These are phyloP conservation scores for Aspergillus transmontanensis DNA, from an alignment of 2,329 filamentous ascomycete genomes.

Conservation along the genomic window DNA sequence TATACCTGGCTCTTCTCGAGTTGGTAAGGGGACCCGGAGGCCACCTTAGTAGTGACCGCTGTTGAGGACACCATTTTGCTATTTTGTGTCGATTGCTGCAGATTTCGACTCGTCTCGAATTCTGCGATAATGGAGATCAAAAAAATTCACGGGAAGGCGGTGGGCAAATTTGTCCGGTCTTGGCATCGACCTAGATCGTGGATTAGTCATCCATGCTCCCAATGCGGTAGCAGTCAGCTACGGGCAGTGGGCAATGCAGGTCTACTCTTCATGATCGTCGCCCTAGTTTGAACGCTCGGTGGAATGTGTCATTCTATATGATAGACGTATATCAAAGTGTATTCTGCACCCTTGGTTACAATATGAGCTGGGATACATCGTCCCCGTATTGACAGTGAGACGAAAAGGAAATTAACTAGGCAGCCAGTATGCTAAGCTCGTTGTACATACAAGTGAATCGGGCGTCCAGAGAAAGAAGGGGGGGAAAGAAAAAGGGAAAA, in stretches of 20 bases:
- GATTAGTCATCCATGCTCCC: neutral
- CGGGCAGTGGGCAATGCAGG: too few species aligned
- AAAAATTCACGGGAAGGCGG: conserved; percentile 44
- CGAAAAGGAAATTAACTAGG: neutral
- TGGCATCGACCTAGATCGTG: conserved; percentile 21
- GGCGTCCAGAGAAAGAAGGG: neutral
- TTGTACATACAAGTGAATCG: neutral
- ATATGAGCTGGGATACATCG: neutral
- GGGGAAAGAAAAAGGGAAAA: neutral
- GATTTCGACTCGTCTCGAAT: conserved; percentile 27
- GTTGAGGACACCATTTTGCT: conserved; percentile 44
- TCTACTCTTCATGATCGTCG: neutral
- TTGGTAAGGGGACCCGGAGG: conserved; percentile 50
- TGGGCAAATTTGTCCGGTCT: conserved; percentile 34
- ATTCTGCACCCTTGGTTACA: neutral
- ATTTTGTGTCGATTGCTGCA: conserved; percentile 19
- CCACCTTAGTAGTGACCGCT: conserved; percentile 44
- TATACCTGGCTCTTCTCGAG: conserved; percentile 51
- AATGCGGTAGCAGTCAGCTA: neutral
- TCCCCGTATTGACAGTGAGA: neutral
- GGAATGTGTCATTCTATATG: neutral
- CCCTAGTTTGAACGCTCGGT: neutral
- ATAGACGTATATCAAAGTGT: neutral
- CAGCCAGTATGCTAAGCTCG: neutral
- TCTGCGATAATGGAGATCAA: conserved; percentile 30